These are phyloP conservation scores for Globisporangium cederbergense DNA, from an alignment of 352 stramenopile genomes.

Conservation along the genomic window DNA sequence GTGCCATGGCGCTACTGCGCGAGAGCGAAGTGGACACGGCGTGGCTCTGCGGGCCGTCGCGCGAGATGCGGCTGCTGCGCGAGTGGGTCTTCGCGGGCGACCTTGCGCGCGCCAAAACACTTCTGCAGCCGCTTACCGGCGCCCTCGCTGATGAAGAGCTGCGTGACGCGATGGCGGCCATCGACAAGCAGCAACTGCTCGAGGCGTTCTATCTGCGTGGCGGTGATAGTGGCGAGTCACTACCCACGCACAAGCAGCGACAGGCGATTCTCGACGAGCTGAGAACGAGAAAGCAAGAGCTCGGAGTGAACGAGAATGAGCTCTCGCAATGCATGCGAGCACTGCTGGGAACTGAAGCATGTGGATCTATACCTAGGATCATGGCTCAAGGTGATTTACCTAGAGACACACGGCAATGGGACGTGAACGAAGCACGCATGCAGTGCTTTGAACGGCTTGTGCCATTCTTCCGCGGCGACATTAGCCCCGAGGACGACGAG, in stretches of 20 bases:
- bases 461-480: constrained; percentile 36
- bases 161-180: constrained; percentile 9
- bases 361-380: no score
- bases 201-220: constrained; percentile 21
- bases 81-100: constrained; percentile 54
- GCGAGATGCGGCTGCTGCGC: constrained; percentile 45
- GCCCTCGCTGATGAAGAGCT: constrained; percentile 21
- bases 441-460: constrained; percentile 44
- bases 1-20: constrained; percentile 40
- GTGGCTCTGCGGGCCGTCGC: constrained; percentile 52
- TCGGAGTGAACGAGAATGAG: constrained; percentile 13
- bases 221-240: neutral
- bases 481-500: constrained; percentile 32
- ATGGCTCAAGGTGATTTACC: no score
- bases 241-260: neutral
- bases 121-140: constrained; percentile 35
- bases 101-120: constrained; percentile 26
- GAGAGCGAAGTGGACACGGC: constrained; percentile 53
- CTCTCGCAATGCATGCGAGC: constrained; percentile 12
- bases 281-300: neutral
- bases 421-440: constrained; percentile 34
- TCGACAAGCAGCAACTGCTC: constrained; percentile 42
- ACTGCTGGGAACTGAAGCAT: neutral
- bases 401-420: constrained; percentile 11
- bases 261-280: constrained; percentile 19